These are phyloP conservation scores for Myxozyma sirexii DNA, from an alignment of 805 yeast genomes.

Conservation along the genomic window DNA sequence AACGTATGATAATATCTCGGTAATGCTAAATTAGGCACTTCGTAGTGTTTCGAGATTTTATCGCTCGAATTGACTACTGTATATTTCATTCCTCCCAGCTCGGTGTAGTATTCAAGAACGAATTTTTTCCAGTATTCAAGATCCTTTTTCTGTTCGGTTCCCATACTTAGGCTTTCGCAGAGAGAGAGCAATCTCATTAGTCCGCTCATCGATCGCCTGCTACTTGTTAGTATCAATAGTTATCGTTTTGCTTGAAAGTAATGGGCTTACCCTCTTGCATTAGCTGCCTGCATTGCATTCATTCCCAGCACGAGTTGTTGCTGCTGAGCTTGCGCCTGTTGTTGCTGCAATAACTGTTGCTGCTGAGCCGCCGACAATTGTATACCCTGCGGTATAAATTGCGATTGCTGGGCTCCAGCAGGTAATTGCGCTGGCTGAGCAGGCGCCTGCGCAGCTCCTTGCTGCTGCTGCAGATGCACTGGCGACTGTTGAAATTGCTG, in stretches of 20 bases:
- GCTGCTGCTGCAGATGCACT: constrained; percentile 10
- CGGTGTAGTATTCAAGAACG: constrained; percentile 56
- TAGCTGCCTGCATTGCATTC: background rate
- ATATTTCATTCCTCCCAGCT: constrained; percentile 53
- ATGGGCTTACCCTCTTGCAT: constrained; percentile 5
- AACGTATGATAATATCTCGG: constrained; percentile 62
- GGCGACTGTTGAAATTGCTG: constrained; percentile 11
- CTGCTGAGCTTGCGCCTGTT: constrained; percentile 20
- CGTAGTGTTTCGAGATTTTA: constrained; percentile 58
- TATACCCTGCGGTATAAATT: background rate
- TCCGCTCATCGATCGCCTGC: constrained; percentile 51
- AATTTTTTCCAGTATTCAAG: constrained; percentile 55
- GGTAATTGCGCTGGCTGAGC: constrained; percentile 17
- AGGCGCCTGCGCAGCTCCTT: constrained; percentile 10
- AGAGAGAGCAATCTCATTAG: constrained; percentile 54
- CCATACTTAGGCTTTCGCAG: constrained; percentile 51
- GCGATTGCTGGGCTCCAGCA: constrained; percentile 3
- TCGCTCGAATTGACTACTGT: constrained; percentile 48
- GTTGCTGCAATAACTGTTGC: constrained; percentile 22
- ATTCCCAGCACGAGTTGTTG: constrained; percentile 13
- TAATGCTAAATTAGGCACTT: constrained; percentile 63
- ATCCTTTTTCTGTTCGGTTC: constrained; percentile 49
- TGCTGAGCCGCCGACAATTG: constrained; percentile 12
- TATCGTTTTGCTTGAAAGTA: no score
- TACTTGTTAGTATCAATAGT: constrained; percentile 32